Percentiles rank a stretch among this genome's conserved stretches.
phyloP scores from a whole-genome alignment of 2,329 filamentous ascomycete genomes.

The Monosporascus sp. region DNA sequence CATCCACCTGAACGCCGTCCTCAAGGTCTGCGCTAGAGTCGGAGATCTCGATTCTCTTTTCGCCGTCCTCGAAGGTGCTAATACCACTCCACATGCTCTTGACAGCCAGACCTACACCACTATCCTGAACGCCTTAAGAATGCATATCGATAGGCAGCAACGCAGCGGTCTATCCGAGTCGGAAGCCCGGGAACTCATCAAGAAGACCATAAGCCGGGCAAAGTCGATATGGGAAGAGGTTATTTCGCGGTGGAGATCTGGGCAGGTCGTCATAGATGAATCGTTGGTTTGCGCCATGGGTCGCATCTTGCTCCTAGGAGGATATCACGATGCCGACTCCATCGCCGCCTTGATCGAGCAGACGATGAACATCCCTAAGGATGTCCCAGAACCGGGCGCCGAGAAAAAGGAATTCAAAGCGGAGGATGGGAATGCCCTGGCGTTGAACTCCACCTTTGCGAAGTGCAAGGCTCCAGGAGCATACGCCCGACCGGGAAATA shows the following conservation, averaged over 20 bases:
- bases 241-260: constrained; percentile 68
- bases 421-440: not conserved
- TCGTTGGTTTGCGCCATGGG: constrained; percentile 77
- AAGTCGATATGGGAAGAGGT: constrained; percentile 79
- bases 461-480: constrained; percentile 11
- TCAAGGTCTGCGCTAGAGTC: constrained; percentile 73
- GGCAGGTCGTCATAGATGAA: constrained; percentile 70
- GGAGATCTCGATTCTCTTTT: constrained; percentile 77
- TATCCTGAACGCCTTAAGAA: constrained; percentile 71
- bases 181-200: constrained; percentile 29
- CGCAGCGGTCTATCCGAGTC: constrained; percentile 23
- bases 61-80: constrained; percentile 66
- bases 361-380: constrained; percentile 69
- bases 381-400: constrained; percentile 28
- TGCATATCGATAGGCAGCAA: constrained; percentile 32
- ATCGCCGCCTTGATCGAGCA: constrained; percentile 74
- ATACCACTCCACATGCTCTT: constrained; percentile 58
- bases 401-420: not conserved
- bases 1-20: constrained; percentile 83
- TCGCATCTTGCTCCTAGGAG: constrained; percentile 64
- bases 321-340: constrained; percentile 61
- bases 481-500: constrained; percentile 44
- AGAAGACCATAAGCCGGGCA: constrained; percentile 57
- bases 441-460: no score
- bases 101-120: constrained; percentile 74